Base-by-base conservation (phyloP, 2,329 filamentous ascomycete genomes). In the Ascochyta koolunga region DNA sequence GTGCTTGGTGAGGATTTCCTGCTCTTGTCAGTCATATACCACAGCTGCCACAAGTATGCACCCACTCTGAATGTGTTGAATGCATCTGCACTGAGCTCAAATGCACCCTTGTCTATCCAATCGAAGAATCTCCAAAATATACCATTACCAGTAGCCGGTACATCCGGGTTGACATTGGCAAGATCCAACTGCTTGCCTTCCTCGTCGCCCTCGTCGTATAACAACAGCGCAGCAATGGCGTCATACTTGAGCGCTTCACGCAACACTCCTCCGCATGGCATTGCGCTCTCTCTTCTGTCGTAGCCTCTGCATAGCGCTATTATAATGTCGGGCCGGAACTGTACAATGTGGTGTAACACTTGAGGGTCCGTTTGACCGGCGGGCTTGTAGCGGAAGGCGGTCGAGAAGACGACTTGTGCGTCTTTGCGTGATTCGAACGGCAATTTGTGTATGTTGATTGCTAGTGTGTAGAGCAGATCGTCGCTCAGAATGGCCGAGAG, bases 371-470 rank as follows among this genome's bases (percentile, higher is more conserved):
- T 81, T 18, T 87, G 86, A 2, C 83, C 84, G 37, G 83, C 85
- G 5, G 89, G 89, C 60, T 90, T 90, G 80, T 95, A 97, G 62
- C 93, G 90, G 73, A 97, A 91, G 64, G 96, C 89, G 74, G 93
- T 95, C 35, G 92, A 96, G 78, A 98, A 95, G 72, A 97, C 95
- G 59, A 95, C 90, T 74, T 97, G 93, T 11, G 91, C 90, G 71
- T 97, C 93, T 80, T 97, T 98, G 69, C 93, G 88, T 32, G 93
- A 91, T 79, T 99, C 95, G 79, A 99, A 99, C 0, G 93, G 92
- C 4, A 99, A 84, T 45, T 88, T 86, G 76, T 91, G 87, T 39
- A 99, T 89, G 70, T 89, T 89, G 56, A 88, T 83, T 18, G 93
- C 91, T 53, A 99, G 87, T 45, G 90, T 82, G 66, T 90, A 90